Conservation (phyloP, 2,329 filamentous ascomycete species). For the Fusarium sp. region DNA sequence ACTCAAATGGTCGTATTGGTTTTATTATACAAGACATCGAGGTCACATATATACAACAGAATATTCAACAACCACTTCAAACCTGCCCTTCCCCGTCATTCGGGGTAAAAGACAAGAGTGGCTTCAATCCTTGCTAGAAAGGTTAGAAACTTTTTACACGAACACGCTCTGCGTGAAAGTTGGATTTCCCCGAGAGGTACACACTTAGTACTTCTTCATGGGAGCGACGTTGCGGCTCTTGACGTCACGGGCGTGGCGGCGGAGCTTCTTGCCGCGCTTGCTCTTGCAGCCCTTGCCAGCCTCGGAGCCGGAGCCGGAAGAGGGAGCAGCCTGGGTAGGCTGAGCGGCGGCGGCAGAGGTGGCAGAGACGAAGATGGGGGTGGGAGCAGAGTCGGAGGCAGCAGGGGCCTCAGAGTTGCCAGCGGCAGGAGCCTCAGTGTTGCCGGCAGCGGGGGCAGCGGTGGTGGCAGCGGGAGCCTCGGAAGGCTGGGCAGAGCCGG, state of each 20-base stretch:
- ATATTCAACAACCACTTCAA: slow-evolving; percentile 37
- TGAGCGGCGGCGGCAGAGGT: slow-evolving; percentile 25
- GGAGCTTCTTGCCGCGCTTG: slow-evolving; percentile 40
- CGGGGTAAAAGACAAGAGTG: slow-evolving; percentile 1
- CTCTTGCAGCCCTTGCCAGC: slow-evolving; percentile 24
- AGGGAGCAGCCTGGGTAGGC: slow-evolving; percentile 30
- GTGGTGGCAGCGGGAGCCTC: slow-evolving; percentile 11
- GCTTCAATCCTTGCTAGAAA: slow-evolving; percentile 27
- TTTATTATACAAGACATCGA: slow-evolving; percentile 35
- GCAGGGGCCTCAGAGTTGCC: slow-evolving; percentile 10
- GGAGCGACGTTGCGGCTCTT: slow-evolving; percentile 34
- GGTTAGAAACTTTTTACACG: slow-evolving; percentile 12
- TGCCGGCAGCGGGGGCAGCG: slow-evolving; percentile 1
- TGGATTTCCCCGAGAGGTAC: background rate
- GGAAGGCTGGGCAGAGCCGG: slow-evolving; percentile 10
- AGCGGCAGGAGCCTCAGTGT: slow-evolving; percentile 14
- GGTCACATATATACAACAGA: slow-evolving; percentile 45
- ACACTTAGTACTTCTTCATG: slow-evolving; percentile 4
- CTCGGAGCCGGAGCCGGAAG: slow-evolving; percentile 14
- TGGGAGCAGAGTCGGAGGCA: slow-evolving; percentile 1
- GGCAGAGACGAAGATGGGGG: slow-evolving; percentile 7
- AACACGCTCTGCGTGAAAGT: slow-evolving; percentile 32
- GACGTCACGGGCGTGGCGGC: slow-evolving; percentile 40
- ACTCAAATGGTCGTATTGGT: slow-evolving; percentile 1
- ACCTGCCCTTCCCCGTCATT: slow-evolving; percentile 4